phyloP scores from a whole-genome alignment of 306 rosid species.

The Pyrus betulifolia region DNA sequence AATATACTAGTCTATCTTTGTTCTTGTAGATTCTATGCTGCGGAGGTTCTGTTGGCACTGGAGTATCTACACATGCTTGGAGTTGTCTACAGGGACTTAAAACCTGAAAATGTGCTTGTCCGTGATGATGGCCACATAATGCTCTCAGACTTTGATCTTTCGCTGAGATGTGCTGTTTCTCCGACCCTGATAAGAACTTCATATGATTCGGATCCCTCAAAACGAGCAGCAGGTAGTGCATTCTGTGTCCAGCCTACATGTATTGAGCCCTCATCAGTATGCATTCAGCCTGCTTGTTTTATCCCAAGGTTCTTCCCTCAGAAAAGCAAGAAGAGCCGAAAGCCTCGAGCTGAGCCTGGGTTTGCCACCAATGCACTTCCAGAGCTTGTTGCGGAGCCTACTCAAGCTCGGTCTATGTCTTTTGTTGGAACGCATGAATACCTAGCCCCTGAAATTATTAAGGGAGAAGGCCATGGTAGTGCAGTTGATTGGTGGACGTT shows the following conservation, averaged over 20 bases:
- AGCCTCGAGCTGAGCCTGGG: conserved; percentile 58
- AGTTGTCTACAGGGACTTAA: conserved; percentile 93
- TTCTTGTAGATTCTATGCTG: conserved; percentile 81
- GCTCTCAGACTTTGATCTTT: conserved; percentile 97
- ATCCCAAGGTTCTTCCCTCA: conserved; percentile 78
- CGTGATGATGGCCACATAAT: conserved; percentile 99
- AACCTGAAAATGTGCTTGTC: conserved; percentile 95
- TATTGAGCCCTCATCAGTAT: conserved; percentile 82
- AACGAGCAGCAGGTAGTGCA: conserved; percentile 64
- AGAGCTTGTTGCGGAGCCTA: conserved; percentile 98
- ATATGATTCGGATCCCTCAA: conserved; percentile 71
- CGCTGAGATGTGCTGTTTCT: conserved; percentile 80
- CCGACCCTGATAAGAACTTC: conserved; percentile 75
- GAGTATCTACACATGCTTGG: conserved; percentile 99
- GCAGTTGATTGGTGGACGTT: conserved; percentile 99
- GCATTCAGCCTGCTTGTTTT: conserved; percentile 95
- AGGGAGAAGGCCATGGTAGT: conserved; percentile 98
- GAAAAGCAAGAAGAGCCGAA: conserved; percentile 61
- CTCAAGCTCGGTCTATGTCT: conserved; percentile 91
- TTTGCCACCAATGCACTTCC: conserved; percentile 64
- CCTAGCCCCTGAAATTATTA: conserved; percentile 95
- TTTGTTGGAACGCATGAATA: conserved; percentile 97
- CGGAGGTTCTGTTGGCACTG: conserved; percentile 91
- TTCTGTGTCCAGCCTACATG: conserved; percentile 96
- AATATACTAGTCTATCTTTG: conserved; percentile 1